A percentile compares a stretch with the other conserved stretches of the same genome.
Conservation (phyloP, 2,329 filamentous ascomycete genomes). For the Colletotrichum agaves region DNA sequence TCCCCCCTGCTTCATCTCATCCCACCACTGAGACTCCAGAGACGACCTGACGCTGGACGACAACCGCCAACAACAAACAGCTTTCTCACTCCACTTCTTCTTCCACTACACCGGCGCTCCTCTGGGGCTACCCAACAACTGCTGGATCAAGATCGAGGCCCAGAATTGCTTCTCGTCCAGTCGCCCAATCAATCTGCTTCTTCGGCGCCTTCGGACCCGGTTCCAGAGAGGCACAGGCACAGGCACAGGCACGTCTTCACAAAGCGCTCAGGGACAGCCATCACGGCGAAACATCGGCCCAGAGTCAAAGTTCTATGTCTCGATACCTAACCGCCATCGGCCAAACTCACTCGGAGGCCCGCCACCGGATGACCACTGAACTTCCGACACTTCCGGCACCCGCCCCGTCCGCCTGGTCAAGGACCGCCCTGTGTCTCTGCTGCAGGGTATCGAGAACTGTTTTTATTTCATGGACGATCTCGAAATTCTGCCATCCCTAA, state of each 20-base stretch:
- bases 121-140: not conserved
- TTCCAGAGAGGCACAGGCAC: constrained; percentile 1
- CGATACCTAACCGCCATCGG: constrained; percentile 4
- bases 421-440: constrained; percentile 11
- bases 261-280: not conserved
- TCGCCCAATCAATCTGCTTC: constrained; percentile 15
- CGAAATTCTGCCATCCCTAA: not conserved
- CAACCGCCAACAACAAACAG: constrained; percentile 17
- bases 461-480: constrained; percentile 2
- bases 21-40: too few relatives aligned
- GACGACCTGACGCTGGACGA: not conserved
- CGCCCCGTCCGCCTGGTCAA: constrained; percentile 14
- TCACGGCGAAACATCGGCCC: constrained; percentile 9
- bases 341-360: constrained; percentile 9
- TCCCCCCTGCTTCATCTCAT: not conserved
- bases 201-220: constrained; percentile 16
- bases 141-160: constrained; percentile 31
- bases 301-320: constrained; percentile 2
- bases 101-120: not conserved
- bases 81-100: not conserved
- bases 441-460: not conserved
- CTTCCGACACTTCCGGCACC: constrained; percentile 32
- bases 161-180: not conserved
- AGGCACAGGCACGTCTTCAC: not conserved
- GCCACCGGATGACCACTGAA: constrained; percentile 16